Conservation (phyloP, 148 eudicot genomes). For the Nepenthes mirabilis region DNA sequence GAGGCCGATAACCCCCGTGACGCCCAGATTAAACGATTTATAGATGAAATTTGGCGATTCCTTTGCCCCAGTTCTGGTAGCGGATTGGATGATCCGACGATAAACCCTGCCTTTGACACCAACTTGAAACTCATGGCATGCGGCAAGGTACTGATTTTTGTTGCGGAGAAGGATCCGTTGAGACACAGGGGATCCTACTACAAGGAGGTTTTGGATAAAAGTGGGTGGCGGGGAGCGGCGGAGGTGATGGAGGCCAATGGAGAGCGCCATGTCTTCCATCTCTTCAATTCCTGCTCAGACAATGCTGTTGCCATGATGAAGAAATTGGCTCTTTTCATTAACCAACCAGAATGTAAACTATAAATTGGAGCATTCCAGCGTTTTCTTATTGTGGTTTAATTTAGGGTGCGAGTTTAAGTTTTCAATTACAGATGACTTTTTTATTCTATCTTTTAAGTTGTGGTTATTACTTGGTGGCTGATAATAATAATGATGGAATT, state of each 20-base stretch:
- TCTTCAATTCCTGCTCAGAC: slow-evolving; percentile 5
- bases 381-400: no score
- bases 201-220: slow-evolving; percentile 13
- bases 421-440: no score
- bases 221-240: slow-evolving; percentile 26
- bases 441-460: no score
- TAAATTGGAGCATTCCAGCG: no score
- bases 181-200: slow-evolving; percentile 16
- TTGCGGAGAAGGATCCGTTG: slow-evolving; percentile 19
- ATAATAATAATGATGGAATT: no score
- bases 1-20: background rate
- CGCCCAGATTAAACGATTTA: background rate
- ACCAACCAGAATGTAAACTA: no score
- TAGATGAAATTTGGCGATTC: slow-evolving; percentile 7
- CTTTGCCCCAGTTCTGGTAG: slow-evolving; percentile 1
- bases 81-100: slow-evolving; percentile 20
- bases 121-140: slow-evolving; percentile 11
- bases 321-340: slow-evolving; percentile 14
- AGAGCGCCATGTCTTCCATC: slow-evolving; percentile 20
- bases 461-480: no score
- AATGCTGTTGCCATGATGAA: slow-evolving; percentile 8
- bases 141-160: slow-evolving; percentile 15
- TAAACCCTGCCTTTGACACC: slow-evolving; percentile 21
- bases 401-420: no score
- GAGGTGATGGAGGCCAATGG: slow-evolving; percentile 15